A percentile compares a stretch with the other conserved stretches of the same genome.
These are phyloP conservation scores for Pseudonitzschia pungens DNA, from an alignment of 108 stramenopile species.

Conservation along the genomic window DNA sequence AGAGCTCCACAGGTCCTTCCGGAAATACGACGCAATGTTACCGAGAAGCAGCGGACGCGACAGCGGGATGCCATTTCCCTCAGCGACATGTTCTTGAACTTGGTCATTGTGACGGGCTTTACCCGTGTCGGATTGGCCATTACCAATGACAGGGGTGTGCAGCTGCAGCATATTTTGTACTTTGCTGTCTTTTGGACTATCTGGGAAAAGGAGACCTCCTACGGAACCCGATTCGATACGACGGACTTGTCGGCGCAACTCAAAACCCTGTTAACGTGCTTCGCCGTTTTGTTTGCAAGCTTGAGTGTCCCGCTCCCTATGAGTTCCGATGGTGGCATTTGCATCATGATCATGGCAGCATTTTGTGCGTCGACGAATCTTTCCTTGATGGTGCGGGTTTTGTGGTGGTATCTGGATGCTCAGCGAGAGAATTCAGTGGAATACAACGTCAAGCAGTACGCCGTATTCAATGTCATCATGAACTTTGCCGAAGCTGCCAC, in stretches of 20 bases:
- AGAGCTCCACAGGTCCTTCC: conserved; percentile 64
- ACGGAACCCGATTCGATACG: conserved; percentile 79
- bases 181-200: conserved; percentile 87
- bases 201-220: conserved; percentile 76
- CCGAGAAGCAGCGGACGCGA: conserved; percentile 27
- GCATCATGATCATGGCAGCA: conserved; percentile 75
- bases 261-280: conserved; percentile 69
- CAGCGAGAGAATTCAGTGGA: conserved; percentile 38
- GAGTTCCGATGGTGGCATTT: conserved; percentile 53
- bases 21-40: conserved; percentile 24
- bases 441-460: conserved; percentile 53
- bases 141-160: conserved; percentile 50
- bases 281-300: conserved; percentile 75
- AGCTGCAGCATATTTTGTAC: conserved; percentile 54
- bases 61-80: conserved; percentile 58
- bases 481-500: conserved; percentile 50
- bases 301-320: conserved; percentile 54
- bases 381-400: conserved; percentile 58
- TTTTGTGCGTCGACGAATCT: conserved; percentile 66
- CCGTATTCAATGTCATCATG: conserved; percentile 59
- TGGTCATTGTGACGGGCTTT: conserved; percentile 81
- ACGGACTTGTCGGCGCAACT: conserved; percentile 74
- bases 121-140: conserved; percentile 75
- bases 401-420: conserved; percentile 50
- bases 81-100: conserved; percentile 73